Evolutionary conservation across 805 yeast species (phyloP).

Genomic region (Henningerozyma blattae): DNA sequence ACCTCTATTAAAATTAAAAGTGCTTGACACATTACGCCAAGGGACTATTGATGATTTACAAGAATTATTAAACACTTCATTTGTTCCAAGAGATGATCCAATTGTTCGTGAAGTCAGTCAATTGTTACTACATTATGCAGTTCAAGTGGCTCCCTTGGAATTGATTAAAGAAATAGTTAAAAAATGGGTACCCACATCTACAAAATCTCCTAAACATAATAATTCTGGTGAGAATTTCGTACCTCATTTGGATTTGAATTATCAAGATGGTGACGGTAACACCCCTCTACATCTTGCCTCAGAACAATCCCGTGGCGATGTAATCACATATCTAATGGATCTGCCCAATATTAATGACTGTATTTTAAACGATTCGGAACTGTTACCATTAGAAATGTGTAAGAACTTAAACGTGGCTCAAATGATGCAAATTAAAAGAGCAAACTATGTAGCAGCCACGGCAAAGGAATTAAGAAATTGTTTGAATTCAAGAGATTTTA

Average conservation of each 20-base stretch:
- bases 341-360: slow-evolving; percentile 73
- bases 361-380: slow-evolving; percentile 49
- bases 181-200: slow-evolving; percentile 14
- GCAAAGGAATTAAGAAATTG: slow-evolving; percentile 57
- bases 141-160: slow-evolving; percentile 70
- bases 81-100: slow-evolving; percentile 17
- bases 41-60: slow-evolving; percentile 15
- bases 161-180: slow-evolving; percentile 37
- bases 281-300: slow-evolving; percentile 91
- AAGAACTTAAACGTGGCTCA: slow-evolving; percentile 51
- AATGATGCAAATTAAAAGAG: slow-evolving; percentile 63
- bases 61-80: slow-evolving; percentile 18
- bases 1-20: slow-evolving; percentile 47
- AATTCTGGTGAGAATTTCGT: slow-evolving; percentile 4
- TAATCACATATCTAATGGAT: slow-evolving; percentile 53
- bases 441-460: slow-evolving; percentile 61
- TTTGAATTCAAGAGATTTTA: slow-evolving; percentile 58
- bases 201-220: background rate
- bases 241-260: slow-evolving; percentile 46
- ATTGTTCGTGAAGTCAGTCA: slow-evolving; percentile 33
- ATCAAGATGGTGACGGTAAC: slow-evolving; percentile 70
- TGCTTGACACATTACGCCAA: slow-evolving; percentile 45
- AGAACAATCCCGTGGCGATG: slow-evolving; percentile 56
- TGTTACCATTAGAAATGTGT: slow-evolving; percentile 78
- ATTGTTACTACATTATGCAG: slow-evolving; percentile 62